phyloP scores from a whole-genome alignment of 2,329 filamentous ascomycete species.

The Stachybotrys chlorohalonatus region DNA sequence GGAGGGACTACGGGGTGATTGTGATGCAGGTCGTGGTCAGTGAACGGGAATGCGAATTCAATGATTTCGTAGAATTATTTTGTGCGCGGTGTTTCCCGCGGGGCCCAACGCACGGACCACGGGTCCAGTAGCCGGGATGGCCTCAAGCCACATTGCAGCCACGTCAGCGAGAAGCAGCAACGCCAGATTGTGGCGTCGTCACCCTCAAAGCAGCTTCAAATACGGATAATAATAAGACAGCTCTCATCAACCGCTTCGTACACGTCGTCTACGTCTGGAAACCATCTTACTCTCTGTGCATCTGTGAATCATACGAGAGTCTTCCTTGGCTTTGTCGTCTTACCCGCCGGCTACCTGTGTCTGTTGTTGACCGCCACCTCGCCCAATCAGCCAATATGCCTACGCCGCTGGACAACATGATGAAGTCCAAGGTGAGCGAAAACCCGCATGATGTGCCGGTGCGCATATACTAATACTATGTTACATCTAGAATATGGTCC shows the following conservation, averaged over 20 bases:
- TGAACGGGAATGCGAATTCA: not conserved
- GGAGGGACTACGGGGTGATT: not conserved
- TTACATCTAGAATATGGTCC: constrained; percentile 50
- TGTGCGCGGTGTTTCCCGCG: constrained; percentile 13
- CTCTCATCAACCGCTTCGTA: too few relatives aligned
- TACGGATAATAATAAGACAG: not conserved
- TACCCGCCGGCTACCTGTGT: not conserved
- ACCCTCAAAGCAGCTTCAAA: not conserved
- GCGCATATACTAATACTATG: not conserved
- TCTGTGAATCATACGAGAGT: not conserved
- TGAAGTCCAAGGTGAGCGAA: constrained; percentile 56
- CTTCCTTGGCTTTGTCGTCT: not conserved
- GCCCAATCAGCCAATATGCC: constrained; percentile 39
- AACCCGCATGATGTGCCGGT: not conserved
- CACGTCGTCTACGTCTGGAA: too few relatives aligned
- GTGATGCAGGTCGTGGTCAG: not conserved
- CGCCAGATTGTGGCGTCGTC: constrained; percentile 1
- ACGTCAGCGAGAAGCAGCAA: not conserved
- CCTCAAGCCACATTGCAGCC: constrained; percentile 3
- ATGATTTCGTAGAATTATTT: constrained; percentile 11
- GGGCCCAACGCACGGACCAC: constrained; percentile 13
- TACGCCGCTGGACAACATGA: constrained; percentile 57
- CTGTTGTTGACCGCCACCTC: too few relatives aligned
- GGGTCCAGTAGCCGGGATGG: not conserved
- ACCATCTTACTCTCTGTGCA: too few relatives aligned